These are phyloP conservation scores for Ogataea zsoltii DNA, from an alignment of 805 yeast species.

Conservation along the genomic window DNA sequence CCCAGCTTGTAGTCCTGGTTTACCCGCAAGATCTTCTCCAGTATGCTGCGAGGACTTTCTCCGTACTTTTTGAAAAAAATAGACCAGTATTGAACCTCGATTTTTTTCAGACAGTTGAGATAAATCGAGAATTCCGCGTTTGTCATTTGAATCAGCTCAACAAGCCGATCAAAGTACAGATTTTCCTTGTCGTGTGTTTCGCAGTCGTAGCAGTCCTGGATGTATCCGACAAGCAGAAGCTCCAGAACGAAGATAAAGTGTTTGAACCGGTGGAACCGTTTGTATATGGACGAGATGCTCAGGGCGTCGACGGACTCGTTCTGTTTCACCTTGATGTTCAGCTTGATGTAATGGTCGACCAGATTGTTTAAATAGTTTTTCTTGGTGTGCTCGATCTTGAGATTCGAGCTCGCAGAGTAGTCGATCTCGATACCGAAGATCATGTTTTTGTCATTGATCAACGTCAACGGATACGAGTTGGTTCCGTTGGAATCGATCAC, in stretches of 20 bases:
- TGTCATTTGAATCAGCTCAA: constrained; percentile 35
- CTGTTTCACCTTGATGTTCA: constrained; percentile 26
- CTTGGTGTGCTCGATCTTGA: constrained; percentile 36
- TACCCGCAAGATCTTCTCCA: constrained; percentile 38
- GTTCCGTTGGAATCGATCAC: constrained; percentile 33
- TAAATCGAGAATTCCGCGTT: constrained; percentile 38
- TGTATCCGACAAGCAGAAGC: constrained; percentile 43
- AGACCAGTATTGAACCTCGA: constrained; percentile 53
- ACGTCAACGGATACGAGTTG: constrained; percentile 50
- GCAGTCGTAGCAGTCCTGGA: constrained; percentile 35
- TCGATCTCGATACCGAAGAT: constrained; percentile 53
- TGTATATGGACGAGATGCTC: constrained; percentile 32
- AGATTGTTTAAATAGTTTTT: constrained; percentile 47
- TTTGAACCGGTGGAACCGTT: constrained; percentile 40
- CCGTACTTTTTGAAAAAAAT: constrained; percentile 44
- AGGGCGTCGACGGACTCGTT: constrained; percentile 25
- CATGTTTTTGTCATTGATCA: constrained; percentile 47
- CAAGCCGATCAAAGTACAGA: constrained; percentile 32
- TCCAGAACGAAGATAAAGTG: constrained; percentile 53
- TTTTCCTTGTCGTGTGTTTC: constrained; percentile 25
- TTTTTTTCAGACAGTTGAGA: constrained; percentile 53
- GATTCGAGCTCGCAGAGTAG: constrained; percentile 22
- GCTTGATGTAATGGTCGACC: constrained; percentile 46
- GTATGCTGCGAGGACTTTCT: constrained; percentile 47
- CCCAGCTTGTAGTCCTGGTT: constrained; percentile 45